Evolutionary conservation across 2,329 filamentous ascomycete species (phyloP), one percentile per base, ranked within the genome.

Genomic region (Fusarium concolor): DNA sequence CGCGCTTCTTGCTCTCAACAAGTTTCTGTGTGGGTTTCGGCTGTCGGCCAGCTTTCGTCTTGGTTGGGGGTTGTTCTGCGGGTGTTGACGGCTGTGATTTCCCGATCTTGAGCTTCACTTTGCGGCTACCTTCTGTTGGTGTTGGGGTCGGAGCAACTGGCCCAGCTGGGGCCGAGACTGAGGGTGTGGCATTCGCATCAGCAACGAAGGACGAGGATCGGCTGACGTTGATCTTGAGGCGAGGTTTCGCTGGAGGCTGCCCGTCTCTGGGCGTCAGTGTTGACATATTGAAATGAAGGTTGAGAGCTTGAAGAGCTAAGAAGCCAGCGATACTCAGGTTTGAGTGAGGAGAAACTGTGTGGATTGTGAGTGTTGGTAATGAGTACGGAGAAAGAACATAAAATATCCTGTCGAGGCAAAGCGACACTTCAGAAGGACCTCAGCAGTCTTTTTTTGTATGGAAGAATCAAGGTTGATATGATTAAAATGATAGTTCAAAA

Each of bases 41-140:
- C 26, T 86, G 81, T 43, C 87, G 80, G 14, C 87, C 87, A 15
- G 87, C 85, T 73, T 90, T 90, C 4, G 86, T 89, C 74, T 85
- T 89, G 42, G 74, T 69, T 2, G 78, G 75, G 1, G 75, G 75
- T 6, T 74, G 72, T 20, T 71, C 73, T 22, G 75, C 75, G n/a
- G 80, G 79, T 15, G 79, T 81, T 4, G 78, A 62, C 7, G 80
- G 79, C 62, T 79, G 78, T 37, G 80, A 79, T 15, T 77, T 74
- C 45, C 75, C 79, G 31, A 82, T 72, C 62, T 81, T 82, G 66
- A 83, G 77, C 71, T 82, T 83, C 55, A 81, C 75, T 56, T 80
- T 81, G 59, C 79, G 77, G 22, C 22, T 24, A 29, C 74, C 76
- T 33, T 79, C 78, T 60, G 72, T 69, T 17, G 77, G 73, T 14